These are phyloP conservation scores for Boletus vinaceobasis DNA, from an alignment of 768 basidiomycete genomes.

Conservation along the genomic window DNA sequence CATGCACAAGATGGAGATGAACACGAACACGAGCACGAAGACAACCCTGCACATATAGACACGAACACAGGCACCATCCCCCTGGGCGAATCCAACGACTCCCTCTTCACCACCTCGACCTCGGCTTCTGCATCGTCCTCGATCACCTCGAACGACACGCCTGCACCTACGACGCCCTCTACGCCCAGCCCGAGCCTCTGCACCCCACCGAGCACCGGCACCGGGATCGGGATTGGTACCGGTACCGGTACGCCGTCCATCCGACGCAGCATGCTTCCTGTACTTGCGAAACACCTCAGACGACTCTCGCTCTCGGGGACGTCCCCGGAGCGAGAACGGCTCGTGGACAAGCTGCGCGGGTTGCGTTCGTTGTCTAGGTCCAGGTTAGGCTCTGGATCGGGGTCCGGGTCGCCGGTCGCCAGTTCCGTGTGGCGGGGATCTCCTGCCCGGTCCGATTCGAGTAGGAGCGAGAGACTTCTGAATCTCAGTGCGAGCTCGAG, in stretches of 20 bases:
- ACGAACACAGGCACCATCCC: constrained; percentile 7
- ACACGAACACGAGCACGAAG: background rate
- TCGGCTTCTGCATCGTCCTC: constrained; percentile 18
- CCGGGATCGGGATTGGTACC: background rate
- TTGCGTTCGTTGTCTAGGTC: constrained; percentile 18
- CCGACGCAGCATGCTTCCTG: constrained; percentile 29
- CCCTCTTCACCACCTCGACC: constrained; percentile 26
- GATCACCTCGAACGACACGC: constrained; percentile 17
- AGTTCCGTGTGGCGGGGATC: constrained; percentile 14
- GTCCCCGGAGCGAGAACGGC: constrained; percentile 22
- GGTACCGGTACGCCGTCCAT: constrained; percentile 3
- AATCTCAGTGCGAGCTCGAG: background rate
- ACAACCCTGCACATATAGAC: background rate
- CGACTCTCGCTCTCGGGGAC: constrained; percentile 19
- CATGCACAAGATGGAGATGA: background rate
- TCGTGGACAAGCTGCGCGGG: constrained; percentile 24
- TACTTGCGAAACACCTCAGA: constrained; percentile 24
- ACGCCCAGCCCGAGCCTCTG: constrained; percentile 11
- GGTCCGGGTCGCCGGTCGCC: constrained; percentile 4
- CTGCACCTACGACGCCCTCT: constrained; percentile 27
- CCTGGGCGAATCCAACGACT: constrained; percentile 26
- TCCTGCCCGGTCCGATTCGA: constrained; percentile 16
- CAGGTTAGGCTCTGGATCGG: background rate
- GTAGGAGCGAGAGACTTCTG: constrained; percentile 9
- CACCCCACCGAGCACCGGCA: background rate